These are phyloP conservation scores for Colletotrichum sp. DNA, from an alignment of 2,329 filamentous ascomycete genomes.

Conservation along the genomic window DNA sequence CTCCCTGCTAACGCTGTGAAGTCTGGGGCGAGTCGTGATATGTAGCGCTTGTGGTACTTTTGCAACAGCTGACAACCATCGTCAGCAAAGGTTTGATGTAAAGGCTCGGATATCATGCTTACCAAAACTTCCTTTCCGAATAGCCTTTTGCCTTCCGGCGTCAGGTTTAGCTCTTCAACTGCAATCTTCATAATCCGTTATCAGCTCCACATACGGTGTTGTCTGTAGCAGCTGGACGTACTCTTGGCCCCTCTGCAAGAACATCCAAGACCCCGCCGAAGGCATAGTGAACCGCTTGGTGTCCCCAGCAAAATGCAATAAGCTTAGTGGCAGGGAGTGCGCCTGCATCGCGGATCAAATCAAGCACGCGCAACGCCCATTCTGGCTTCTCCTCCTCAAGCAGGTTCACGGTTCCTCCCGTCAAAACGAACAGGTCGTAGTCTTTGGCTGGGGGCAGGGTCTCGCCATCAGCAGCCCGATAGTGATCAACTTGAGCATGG, in stretches of 20 bases:
- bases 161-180: background rate
- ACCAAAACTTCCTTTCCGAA: background rate
- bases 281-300: background rate
- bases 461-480: background rate
- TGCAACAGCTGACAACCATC: background rate
- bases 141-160: background rate
- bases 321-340: background rate
- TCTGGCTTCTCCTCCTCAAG: background rate
- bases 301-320: background rate
- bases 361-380: background rate
- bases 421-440: background rate
- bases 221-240: background rate
- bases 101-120: background rate
- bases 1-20: background rate
- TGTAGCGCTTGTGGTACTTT: background rate
- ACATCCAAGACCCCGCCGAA: background rate
- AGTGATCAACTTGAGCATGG: background rate
- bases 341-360: background rate
- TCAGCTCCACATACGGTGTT: background rate
- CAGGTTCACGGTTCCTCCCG: background rate
- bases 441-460: background rate
- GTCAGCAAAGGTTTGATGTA: background rate
- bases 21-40: accelerated
- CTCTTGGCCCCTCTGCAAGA: background rate
- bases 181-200: background rate